Conservation (phyloP, 2,329 filamentous ascomycete genomes). For the Claviceps humidiphila region DNA sequence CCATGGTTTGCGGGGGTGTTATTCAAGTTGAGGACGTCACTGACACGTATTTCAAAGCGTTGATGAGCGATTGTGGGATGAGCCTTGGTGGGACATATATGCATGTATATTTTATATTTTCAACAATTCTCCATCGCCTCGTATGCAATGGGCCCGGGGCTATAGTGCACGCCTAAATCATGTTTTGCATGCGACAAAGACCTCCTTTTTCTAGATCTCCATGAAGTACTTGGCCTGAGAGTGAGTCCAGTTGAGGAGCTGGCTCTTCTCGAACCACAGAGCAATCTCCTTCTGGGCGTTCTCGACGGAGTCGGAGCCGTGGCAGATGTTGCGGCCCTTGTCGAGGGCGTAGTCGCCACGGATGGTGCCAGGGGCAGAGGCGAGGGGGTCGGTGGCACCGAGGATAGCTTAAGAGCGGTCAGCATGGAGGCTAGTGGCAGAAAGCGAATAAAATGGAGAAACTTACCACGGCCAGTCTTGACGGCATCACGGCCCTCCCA, state of each 20-base stretch:
- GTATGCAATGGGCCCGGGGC: neutral
- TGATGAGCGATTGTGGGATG: neutral
- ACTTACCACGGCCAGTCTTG: constrained; percentile 88
- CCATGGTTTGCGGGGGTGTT: constrained; percentile 76
- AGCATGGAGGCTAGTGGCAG: constrained; percentile 1
- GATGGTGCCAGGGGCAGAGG: constrained; percentile 93
- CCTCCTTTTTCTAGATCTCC: constrained; percentile 38
- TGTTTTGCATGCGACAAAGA: neutral
- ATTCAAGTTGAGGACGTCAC: constrained; percentile 24
- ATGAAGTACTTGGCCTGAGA: constrained; percentile 90
- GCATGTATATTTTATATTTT: neutral
- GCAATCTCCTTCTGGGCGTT: constrained; percentile 99
- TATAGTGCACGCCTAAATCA: neutral
- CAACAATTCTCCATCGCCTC: neutral
- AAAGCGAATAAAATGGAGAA: neutral
- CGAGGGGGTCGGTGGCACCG: constrained; percentile 96
- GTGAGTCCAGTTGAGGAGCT: constrained; percentile 74
- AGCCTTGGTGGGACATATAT: neutral
- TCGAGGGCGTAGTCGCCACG: constrained; percentile 81
- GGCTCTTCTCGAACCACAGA: constrained; percentile 90
- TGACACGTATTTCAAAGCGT: constrained; percentile 16
- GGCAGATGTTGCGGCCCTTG: constrained; percentile 93
- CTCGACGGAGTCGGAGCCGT: constrained; percentile 97
- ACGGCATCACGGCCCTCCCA: constrained; percentile 98
- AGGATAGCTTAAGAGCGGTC: constrained; percentile 52